Percentiles rank a stretch among this genome's conserved stretches.
These are phyloP conservation scores for Ophiostoma ulmi DNA, from an alignment of 2,329 filamentous ascomycete genomes.

Conservation along the genomic window DNA sequence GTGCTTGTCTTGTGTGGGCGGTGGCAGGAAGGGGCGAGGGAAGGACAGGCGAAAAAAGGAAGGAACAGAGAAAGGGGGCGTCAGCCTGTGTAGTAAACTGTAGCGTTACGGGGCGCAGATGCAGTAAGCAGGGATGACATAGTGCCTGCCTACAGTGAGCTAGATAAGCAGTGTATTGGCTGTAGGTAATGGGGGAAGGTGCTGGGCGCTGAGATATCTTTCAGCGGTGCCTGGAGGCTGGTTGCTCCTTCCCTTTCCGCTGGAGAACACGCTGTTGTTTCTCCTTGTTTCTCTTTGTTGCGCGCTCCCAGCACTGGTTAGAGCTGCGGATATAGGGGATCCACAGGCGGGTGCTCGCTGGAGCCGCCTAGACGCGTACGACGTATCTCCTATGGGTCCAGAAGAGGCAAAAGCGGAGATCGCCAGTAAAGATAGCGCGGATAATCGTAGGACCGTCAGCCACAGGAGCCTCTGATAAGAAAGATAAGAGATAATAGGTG, in stretches of 20 bases:
- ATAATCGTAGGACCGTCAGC: slow-evolving; percentile 15
- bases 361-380: slow-evolving; percentile 4
- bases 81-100: background rate
- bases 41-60: slow-evolving; percentile 18
- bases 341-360: slow-evolving; percentile 11
- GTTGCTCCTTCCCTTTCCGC: background rate
- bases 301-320: background rate
- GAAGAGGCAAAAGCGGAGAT: background rate
- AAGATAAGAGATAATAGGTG: background rate
- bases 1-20: slow-evolving; percentile 2
- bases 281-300: background rate
- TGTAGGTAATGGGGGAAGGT: too few relatives aligned
- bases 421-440: background rate
- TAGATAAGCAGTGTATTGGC: background rate
- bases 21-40: slow-evolving; percentile 20
- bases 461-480: background rate
- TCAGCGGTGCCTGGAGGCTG: background rate
- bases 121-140: background rate
- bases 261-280: slow-evolving; percentile 15
- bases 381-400: slow-evolving; percentile 11
- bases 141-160: background rate
- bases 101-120: background rate
- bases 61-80: slow-evolving; percentile 2
- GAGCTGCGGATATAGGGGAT: background rate
- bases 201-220: background rate